Percentiles rank a stretch among this genome's conserved stretches.
These are phyloP conservation scores for Flaveria trinervia DNA, from an alignment of 129 eudicot genomes.

Conservation along the genomic window DNA sequence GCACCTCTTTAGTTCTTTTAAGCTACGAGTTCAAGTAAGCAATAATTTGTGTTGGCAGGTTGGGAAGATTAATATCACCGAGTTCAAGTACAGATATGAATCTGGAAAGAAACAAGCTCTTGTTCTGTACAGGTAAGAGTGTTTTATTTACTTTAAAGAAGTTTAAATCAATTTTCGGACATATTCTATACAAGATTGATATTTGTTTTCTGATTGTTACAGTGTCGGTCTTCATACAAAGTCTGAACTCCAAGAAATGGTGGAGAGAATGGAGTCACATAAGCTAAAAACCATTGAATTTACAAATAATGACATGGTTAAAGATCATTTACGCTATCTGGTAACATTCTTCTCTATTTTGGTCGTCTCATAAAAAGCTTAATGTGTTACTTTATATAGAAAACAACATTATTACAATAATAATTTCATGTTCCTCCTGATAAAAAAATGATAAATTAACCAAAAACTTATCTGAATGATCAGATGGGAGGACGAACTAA, in stretches of 20 bases:
- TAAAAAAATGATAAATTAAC: constrained; percentile 33
- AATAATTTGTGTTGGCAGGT: constrained; percentile 51
- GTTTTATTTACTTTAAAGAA: background rate
- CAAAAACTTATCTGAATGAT: constrained; percentile 29
- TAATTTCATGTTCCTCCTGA: constrained; percentile 7
- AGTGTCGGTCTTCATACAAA: constrained; percentile 94
- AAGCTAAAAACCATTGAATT: constrained; percentile 74
- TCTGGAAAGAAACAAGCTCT: constrained; percentile 62
- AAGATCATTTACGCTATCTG: constrained; percentile 95
- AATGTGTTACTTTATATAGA: too few relatives aligned
- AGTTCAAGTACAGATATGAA: constrained; percentile 78
- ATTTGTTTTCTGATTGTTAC: constrained; percentile 33
- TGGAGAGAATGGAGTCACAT: constrained; percentile 71
- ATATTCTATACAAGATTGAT: background rate
- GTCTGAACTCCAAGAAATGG: constrained; percentile 76
- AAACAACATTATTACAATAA: constrained; percentile 17
- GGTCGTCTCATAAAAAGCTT: constrained; percentile 40
- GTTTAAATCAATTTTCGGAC: background rate
- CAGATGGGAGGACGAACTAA: constrained; percentile 94
- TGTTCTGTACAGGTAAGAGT: constrained; percentile 79
- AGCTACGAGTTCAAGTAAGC: background rate
- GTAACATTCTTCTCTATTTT: constrained; percentile 39
- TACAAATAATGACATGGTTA: constrained; percentile 86
- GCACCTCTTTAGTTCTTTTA: too few relatives aligned
- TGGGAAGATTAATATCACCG: constrained; percentile 87